These are phyloP conservation scores for Phytopythium chamaehyphon DNA, from an alignment of 352 stramenopile species.

Conservation along the genomic window DNA sequence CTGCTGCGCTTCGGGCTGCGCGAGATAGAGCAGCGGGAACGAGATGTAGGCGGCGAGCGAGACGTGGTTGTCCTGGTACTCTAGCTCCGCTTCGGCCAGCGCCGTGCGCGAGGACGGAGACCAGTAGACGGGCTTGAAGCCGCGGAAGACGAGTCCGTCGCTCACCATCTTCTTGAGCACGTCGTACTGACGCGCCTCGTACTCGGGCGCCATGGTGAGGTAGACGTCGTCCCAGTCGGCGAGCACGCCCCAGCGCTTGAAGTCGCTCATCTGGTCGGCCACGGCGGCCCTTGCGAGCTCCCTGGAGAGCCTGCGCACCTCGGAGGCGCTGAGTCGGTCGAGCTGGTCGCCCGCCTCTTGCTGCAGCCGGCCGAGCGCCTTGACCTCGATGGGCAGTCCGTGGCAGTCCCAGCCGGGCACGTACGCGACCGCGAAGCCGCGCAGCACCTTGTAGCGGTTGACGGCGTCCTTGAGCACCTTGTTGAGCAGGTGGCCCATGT, in stretches of 20 bases:
- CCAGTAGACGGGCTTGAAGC: slow-evolving; percentile 98
- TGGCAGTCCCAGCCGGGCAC: slow-evolving; percentile 99
- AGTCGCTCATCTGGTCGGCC: slow-evolving; percentile 89
- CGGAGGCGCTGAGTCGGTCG: slow-evolving; percentile 74
- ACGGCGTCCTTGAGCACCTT: slow-evolving; percentile 98
- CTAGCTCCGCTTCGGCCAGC: slow-evolving; percentile 97
- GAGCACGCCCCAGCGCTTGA: slow-evolving; percentile 94
- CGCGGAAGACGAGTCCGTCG: slow-evolving; percentile 95
- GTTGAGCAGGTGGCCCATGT: slow-evolving; percentile 96
- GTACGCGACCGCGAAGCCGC: slow-evolving; percentile 93
- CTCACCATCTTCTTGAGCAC: slow-evolving; percentile 97
- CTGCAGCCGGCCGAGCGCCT: slow-evolving; percentile 94
- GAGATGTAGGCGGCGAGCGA: slow-evolving; percentile 95
- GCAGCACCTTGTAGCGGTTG: slow-evolving; percentile 94
- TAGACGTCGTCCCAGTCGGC: slow-evolving; percentile 91
- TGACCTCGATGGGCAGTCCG: slow-evolving; percentile 98
- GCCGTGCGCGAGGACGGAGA: slow-evolving; percentile 96
- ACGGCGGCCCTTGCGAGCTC: slow-evolving; percentile 93
- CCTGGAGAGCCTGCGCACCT: slow-evolving; percentile 89
- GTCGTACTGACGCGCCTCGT: slow-evolving; percentile 96
- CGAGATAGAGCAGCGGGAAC: slow-evolving; percentile 62
- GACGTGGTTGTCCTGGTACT: slow-evolving; percentile 97
- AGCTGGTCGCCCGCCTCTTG: slow-evolving; percentile 17
- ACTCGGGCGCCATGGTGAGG: slow-evolving; percentile 92
- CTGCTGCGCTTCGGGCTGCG: slow-evolving; percentile 9